Base-by-base conservation (phyloP, 306 rosid genomes). In the Sindora glabra region DNA sequence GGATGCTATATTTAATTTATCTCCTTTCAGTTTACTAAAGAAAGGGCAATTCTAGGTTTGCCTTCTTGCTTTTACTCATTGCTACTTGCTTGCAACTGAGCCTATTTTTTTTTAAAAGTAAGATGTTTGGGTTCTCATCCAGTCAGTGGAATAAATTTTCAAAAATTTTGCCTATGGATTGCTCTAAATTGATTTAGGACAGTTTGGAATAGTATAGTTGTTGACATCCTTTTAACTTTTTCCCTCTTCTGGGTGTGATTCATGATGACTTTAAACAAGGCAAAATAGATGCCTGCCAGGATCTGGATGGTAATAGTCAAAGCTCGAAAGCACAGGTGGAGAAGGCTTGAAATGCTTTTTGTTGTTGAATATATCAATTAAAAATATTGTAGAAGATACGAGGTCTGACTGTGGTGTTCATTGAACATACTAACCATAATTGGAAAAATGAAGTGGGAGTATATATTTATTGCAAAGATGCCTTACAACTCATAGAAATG, bases 1-100 rank as follows among this genome's bases (percentile, higher is more conserved):
- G 99, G 86, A 75, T 61, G 49, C 36, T 60, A 52, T 32, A 56
- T 53, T 71, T n/a, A n/a, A 15, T 56, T 21, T 30, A 38, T 32
- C 13, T 19, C 3, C 10, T 40, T 41, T 37, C 36, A 16, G 19
- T n/a, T 19, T 52, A 46, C 26, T 37, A n/a, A 29, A 9, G 14
- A 32, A n/a, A 33, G 62, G 48, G 42, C 38, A 57, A 57, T 52
- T 25, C 63, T 61, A 23, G 62, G 32, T 21, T 52, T 39, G 33
- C 27, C 48, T 14, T 30, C n/a, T n/a, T n/a, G 17, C 24, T 46
- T 70, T 45, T 15, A 19, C 22, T 68, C 48, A 42, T 56, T 67
- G 36, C 41, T 17, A 53, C 24, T n/a, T 37, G 15, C 18, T 19
- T 51, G 58, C 32, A 68, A 23, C 23, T 37, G 29, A n/a, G n/a